Evolutionary conservation across 805 yeast species (phyloP), one percentile per base, ranked within the genome.

Genomic region (Saccharomycopsis malanga): DNA sequence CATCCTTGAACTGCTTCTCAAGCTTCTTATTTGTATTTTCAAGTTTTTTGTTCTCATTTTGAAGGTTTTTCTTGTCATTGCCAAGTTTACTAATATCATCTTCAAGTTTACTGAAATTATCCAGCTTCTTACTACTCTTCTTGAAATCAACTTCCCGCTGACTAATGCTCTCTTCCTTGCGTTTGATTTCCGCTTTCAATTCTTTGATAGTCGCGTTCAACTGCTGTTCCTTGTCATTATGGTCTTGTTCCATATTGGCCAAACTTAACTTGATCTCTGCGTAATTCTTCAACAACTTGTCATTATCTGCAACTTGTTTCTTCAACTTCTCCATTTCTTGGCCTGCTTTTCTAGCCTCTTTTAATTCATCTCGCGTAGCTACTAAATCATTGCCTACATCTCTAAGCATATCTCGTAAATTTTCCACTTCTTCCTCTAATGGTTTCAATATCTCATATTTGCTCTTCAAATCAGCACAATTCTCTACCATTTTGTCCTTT

Each of bases 331-430:
- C 49, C 15, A 53, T 36, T 40, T 52, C 57, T 15, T 48, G 48
- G n/a, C 40, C 34, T 35, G 9, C 21, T 25, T 46, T 46, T 45
- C 32, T 57, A 34, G 27, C 48, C 47, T 17, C 27, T 55, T 82
- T 81, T 18, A 80, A 44, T 45, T 76, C 65, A 39, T 83, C 87
- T 53, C 74, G 77, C 0, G 87, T 77, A 4, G 75, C 73, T 1
- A 88, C 94, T 5, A 88, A 68, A 42, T 87, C 94, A 57, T 84
- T 76, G 1, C 96, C 96, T 23, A 88, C 71, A 48, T 76, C 79
- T 53, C 73, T 73, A 45, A 89, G 61, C 86, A 83, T 85, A 49
- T 87, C 96, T 57, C 80, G 76, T 44, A 84, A 69, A 44, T 70
- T 72, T 40, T 79, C 87, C 15, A 87, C 65, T 57, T 88, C 95